These are phyloP conservation scores for Aaosphaeria pasadenensis DNA, from an alignment of 2,329 filamentous ascomycete genomes.

Conservation along the genomic window DNA sequence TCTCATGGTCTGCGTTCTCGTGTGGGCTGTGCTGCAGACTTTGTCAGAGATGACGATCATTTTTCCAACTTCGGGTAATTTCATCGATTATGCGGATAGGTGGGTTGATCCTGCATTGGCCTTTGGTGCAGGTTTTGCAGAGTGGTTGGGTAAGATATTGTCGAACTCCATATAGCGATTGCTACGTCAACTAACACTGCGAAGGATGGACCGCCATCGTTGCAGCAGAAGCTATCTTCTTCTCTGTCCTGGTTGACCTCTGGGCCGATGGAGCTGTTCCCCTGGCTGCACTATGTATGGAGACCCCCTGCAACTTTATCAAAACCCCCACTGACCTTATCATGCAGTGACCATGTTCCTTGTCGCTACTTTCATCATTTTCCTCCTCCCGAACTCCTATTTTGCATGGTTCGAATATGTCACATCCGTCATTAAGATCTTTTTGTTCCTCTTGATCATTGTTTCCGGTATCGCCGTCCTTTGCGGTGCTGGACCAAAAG, in stretches of 20 bases:
- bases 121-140: neutral
- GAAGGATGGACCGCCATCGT: neutral
- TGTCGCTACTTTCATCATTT: neutral
- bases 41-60: neutral
- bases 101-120: neutral
- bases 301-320: no score
- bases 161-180: neutral
- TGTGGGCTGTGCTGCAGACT: neutral
- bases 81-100: neutral
- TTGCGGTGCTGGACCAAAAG: neutral
- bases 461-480: neutral
- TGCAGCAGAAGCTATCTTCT: neutral
- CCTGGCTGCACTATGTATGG: neutral
- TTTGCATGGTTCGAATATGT: neutral
- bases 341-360: neutral
- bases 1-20: neutral
- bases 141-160: neutral
- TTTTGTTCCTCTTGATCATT: neutral
- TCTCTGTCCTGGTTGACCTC: neutral
- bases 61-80: neutral
- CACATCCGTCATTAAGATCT: neutral
- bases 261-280: neutral
- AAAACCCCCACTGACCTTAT: neutral
- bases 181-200: no score
- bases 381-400: neutral